A percentile compares a stretch with the other conserved stretches of the same genome.
phyloP scores from a whole-genome alignment of 2,329 filamentous ascomycete genomes.

The Ophiosphaerella herpotricha region DNA sequence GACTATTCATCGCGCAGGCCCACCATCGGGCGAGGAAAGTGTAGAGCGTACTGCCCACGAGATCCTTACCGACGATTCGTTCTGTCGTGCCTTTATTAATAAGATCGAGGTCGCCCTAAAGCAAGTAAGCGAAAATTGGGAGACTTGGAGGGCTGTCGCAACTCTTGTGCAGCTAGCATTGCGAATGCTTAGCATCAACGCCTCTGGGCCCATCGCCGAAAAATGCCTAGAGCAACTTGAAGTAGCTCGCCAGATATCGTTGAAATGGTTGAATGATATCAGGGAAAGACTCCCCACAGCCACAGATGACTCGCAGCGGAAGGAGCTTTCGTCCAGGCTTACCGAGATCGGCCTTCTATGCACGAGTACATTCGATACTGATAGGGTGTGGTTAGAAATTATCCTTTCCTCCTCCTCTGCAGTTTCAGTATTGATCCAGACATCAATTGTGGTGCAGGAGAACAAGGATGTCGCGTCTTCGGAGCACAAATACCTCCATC shows the following conservation, averaged over 20 bases:
- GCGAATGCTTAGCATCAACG: constrained; percentile 50
- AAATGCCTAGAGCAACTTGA: constrained; percentile 39
- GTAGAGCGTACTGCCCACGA: constrained; percentile 43
- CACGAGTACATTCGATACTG: constrained; percentile 50
- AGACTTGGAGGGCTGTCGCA: constrained; percentile 47
- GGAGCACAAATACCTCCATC: constrained; percentile 7
- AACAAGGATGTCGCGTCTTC: constrained; percentile 2
- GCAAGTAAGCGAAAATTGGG: constrained; percentile 30
- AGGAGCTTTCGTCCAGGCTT: constrained; percentile 35
- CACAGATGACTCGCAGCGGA: constrained; percentile 26
- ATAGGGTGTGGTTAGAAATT: constrained; percentile 30
- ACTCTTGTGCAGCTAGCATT: constrained; percentile 48
- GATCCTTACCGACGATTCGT: constrained; percentile 39
- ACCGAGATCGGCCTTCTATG: constrained; percentile 51
- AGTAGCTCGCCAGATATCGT: constrained; percentile 37
- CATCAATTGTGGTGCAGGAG: constrained; percentile 21
- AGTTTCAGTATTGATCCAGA: constrained; percentile 13
- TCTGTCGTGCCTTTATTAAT: constrained; percentile 26
- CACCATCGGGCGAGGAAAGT: constrained; percentile 10
- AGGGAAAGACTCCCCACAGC: constrained; percentile 23
- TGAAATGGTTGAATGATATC: constrained; percentile 48
- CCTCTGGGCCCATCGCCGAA: constrained; percentile 14
- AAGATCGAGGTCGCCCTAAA: constrained; percentile 10
- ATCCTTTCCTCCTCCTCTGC: constrained; percentile 26
- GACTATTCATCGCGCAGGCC: constrained; percentile 55